Evolutionary conservation across 306 rosid genomes (phyloP).

Genomic region (Sicyos baderoa): DNA sequence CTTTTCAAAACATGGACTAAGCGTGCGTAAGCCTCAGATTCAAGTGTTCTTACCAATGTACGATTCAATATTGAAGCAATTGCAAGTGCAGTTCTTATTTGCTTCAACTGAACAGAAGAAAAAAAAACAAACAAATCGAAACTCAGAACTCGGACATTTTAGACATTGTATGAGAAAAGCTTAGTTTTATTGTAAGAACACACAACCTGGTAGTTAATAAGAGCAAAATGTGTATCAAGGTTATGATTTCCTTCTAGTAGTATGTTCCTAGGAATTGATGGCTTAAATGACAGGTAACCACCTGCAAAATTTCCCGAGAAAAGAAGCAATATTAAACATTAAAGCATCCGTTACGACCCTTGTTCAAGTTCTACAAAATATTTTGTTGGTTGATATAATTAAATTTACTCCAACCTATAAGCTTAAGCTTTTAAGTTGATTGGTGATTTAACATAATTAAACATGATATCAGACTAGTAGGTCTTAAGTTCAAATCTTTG

Average conservation of each 20-base stretch:
- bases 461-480: no score
- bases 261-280: conserved; percentile 72
- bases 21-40: neutral
- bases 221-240: conserved; percentile 66
- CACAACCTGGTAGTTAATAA: conserved; percentile 82
- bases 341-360: neutral
- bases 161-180: neutral
- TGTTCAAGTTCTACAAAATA: no score
- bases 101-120: conserved; percentile 50
- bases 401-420: no score
- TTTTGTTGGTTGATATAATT: no score
- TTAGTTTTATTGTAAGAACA: conserved; percentile 30
- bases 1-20: no score
- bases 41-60: conserved; percentile 64
- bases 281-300: conserved; percentile 79
- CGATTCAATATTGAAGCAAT: conserved; percentile 83
- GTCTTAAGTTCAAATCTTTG: no score
- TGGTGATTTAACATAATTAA: no score
- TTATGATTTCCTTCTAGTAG: conserved; percentile 63
- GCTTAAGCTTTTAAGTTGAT: no score
- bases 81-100: conserved; percentile 83
- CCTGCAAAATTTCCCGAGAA: conserved; percentile 48
- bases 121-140: no score
- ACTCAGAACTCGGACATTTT: no score
- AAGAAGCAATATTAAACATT: neutral